Evolutionary conservation across 1,139 yeast genomes (phyloP).

Genomic region (Saccharomyces hybrid): DNA sequence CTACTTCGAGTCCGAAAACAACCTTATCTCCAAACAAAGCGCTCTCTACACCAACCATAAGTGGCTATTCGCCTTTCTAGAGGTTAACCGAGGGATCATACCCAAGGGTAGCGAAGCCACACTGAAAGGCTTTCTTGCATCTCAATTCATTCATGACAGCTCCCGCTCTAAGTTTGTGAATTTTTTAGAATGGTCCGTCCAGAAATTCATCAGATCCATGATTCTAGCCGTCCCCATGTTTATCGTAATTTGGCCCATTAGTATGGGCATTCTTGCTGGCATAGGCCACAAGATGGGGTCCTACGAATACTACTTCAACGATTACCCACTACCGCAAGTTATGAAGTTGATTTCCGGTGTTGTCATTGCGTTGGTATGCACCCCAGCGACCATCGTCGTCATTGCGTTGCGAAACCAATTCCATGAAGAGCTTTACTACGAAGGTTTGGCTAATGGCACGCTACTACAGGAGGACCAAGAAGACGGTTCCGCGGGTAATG

Average conservation of each 20-base stretch:
- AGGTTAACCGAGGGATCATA: background rate
- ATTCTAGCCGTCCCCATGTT: constrained; percentile 13
- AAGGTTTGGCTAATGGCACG: background rate
- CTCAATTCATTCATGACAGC: constrained; percentile 11
- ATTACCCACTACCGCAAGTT: constrained; percentile 21
- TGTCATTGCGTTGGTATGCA: constrained; percentile 15
- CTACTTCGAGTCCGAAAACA: background rate
- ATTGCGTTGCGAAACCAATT: constrained; percentile 18
- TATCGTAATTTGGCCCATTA: constrained; percentile 22
- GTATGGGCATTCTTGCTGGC: constrained; percentile 24
- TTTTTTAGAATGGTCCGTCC: constrained; percentile 14
- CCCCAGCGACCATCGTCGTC: constrained; percentile 17
- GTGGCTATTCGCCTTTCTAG: background rate
- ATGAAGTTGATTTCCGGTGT: constrained; percentile 20
- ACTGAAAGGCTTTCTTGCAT: background rate
- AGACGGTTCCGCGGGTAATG: background rate
- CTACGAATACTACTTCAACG: constrained; percentile 16
- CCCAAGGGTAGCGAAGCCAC: background rate
- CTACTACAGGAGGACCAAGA: background rate
- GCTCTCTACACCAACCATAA: background rate
- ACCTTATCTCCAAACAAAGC: background rate
- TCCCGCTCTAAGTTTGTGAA: constrained; percentile 11
- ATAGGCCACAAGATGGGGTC: constrained; percentile 13
- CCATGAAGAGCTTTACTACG: constrained; percentile 5
- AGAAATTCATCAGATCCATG: constrained; percentile 17